A percentile compares a stretch with the other conserved stretches of the same genome.
Evolutionary conservation across 192 early-diverging fungal species (phyloP).

Genomic region (Mortierella alpina): DNA sequence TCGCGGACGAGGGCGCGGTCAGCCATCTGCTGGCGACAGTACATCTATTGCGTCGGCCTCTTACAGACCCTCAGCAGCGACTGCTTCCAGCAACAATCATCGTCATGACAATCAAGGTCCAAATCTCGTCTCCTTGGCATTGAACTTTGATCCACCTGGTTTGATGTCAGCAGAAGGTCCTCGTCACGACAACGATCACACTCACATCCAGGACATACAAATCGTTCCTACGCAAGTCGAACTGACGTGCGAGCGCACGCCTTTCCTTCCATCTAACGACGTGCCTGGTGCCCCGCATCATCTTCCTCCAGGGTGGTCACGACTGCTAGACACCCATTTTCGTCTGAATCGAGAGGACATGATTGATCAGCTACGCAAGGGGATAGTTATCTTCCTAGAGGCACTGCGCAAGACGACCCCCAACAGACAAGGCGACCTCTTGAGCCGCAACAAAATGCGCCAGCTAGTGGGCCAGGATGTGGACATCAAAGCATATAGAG

Average conservation of each 20-base stretch:
- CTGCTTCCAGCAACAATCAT: no score
- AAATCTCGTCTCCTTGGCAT: no score
- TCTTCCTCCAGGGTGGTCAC: slow-evolving; percentile 37
- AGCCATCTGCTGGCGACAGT: no score
- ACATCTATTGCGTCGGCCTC: no score
- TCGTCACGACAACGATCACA: slow-evolving; percentile 58
- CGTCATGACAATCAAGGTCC: no score
- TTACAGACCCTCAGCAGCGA: no score
- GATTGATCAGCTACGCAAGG: slow-evolving; percentile 39
- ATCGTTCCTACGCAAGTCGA: slow-evolving; percentile 60
- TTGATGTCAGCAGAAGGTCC: not conserved
- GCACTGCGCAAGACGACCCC: not conserved
- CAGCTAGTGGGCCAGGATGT: slow-evolving; percentile 5
- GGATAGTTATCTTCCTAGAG: slow-evolving; percentile 47
- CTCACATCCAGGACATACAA: slow-evolving; percentile 41
- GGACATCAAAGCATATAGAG: slow-evolving; percentile 5
- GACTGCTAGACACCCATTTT: slow-evolving; percentile 61
- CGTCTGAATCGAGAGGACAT: slow-evolving; percentile 62
- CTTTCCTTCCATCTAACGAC: slow-evolving; percentile 56
- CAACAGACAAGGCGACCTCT: not conserved
- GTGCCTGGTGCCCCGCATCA: slow-evolving; percentile 33
- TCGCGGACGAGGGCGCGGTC: no score
- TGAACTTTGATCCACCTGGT: no score
- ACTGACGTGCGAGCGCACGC: slow-evolving; percentile 28
- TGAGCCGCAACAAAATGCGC: not conserved